A percentile compares a stretch with the other conserved stretches of the same genome.
Conservation (phyloP, 495 filamentous ascomycete genomes). For the Cairneyella variabilis region DNA sequence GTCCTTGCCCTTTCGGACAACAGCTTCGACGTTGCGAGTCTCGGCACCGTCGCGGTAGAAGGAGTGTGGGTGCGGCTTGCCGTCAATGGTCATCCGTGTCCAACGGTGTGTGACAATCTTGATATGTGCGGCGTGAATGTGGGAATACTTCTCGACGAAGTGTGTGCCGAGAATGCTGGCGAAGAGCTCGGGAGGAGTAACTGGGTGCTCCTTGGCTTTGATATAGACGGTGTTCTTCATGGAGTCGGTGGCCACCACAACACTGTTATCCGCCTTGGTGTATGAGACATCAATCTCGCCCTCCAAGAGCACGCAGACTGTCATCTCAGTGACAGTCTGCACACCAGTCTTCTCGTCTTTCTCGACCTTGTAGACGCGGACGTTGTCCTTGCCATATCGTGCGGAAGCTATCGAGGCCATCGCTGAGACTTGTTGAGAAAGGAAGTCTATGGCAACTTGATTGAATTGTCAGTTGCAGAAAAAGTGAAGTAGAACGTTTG, state of each 20-base stretch:
- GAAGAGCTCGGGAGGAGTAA: constrained; percentile 91
- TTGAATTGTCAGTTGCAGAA: background rate
- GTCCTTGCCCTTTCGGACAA: constrained; percentile 36
- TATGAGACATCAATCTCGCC: constrained; percentile 90
- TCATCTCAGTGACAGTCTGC: constrained; percentile 92
- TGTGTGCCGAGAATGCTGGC: constrained; percentile 78
- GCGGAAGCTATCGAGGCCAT: constrained; percentile 66
- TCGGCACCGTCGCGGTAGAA: constrained; percentile 89
- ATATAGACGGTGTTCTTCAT: constrained; percentile 98
- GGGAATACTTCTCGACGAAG: constrained; percentile 81
- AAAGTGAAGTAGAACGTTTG: too few relatives aligned
- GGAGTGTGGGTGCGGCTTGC: constrained; percentile 91
- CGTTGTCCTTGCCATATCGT: constrained; percentile 95
- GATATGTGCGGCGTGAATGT: constrained; percentile 80
- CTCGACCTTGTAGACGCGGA: constrained; percentile 93
- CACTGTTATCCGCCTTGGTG: constrained; percentile 90
- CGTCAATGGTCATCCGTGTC: constrained; percentile 85
- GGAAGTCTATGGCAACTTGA: background rate
- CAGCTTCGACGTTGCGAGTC: constrained; percentile 70
- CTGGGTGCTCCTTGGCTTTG: constrained; percentile 86
- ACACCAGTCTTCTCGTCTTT: constrained; percentile 66
- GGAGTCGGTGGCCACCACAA: constrained; percentile 93
- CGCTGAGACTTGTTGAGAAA: constrained; percentile 15
- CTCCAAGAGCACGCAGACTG: constrained; percentile 83
- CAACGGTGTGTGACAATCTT: constrained; percentile 82